phyloP scores from a whole-genome alignment of 2,329 filamentous ascomycete genomes.

The Tolypocladium tundrense region DNA sequence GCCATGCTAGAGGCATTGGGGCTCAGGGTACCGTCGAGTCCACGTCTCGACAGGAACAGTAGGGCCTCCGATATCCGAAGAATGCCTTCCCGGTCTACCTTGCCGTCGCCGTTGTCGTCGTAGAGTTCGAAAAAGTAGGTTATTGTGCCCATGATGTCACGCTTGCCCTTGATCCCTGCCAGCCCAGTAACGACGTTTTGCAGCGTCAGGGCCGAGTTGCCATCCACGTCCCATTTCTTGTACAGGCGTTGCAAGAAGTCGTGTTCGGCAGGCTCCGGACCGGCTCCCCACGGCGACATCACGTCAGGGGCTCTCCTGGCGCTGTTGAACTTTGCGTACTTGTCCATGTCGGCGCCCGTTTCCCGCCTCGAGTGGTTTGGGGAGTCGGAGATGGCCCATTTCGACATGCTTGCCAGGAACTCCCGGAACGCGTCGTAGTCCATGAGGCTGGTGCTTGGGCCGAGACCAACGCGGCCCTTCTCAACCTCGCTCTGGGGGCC shows the following conservation, averaged over 20 bases:
- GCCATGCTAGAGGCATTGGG: conserved; percentile 51
- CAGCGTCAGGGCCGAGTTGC: conserved; percentile 66
- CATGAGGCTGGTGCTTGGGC: conserved; percentile 86
- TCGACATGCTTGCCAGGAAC: conserved; percentile 79
- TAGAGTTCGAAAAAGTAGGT: conserved; percentile 97
- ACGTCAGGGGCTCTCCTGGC: conserved; percentile 35
- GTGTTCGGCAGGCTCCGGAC: conserved; percentile 71
- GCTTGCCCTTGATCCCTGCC: conserved; percentile 82
- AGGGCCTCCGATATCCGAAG: conserved; percentile 88
- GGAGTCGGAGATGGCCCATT: conserved; percentile 87
- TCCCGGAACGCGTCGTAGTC: conserved; percentile 95
- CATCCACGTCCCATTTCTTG: conserved; percentile 75
- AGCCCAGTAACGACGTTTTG: conserved; percentile 89
- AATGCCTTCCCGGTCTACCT: conserved; percentile 90
- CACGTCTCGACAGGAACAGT: conserved; percentile 81
- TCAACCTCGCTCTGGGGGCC: conserved; percentile 48
- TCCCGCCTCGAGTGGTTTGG: conserved; percentile 48
- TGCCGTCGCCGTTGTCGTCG: conserved; percentile 84
- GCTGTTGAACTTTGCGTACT: conserved; percentile 50
- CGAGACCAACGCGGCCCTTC: conserved; percentile 77
- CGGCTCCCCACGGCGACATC: conserved; percentile 43
- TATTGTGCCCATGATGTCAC: conserved; percentile 96
- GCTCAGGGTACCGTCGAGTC: conserved; percentile 64
- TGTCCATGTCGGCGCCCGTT: conserved; percentile 38
- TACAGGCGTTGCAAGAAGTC: conserved; percentile 89